Evolutionary conservation across 2,329 filamentous ascomycete species (phyloP).

Genomic region (Alternaria conjuncta): DNA sequence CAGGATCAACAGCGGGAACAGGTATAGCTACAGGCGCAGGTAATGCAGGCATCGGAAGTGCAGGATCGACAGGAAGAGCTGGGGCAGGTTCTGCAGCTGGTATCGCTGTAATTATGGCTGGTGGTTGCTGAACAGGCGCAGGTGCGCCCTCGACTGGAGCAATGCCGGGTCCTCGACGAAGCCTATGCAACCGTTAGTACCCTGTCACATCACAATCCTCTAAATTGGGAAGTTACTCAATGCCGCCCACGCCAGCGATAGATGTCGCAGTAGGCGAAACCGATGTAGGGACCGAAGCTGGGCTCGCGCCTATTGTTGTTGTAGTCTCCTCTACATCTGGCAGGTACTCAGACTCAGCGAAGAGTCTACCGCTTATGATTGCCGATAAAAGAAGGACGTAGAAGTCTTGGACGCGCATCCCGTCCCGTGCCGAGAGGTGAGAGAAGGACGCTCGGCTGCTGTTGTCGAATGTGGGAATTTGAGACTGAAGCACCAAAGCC

Average conservation of each 20-base stretch:
- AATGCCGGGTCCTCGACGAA: slow-evolving; percentile 18
- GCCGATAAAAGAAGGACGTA: background rate
- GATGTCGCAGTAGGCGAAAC: background rate
- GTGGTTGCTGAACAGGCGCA: slow-evolving; percentile 5
- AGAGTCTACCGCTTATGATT: background rate
- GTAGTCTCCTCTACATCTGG: background rate
- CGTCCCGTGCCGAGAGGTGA: background rate
- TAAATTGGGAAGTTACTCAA: background rate
- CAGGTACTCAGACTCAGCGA: background rate
- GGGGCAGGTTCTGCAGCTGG: slow-evolving; percentile 1
- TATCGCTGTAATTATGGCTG: background rate
- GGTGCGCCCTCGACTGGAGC: background rate
- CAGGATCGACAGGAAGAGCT: background rate
- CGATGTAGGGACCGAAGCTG: slow-evolving; percentile 7
- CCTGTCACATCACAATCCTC: background rate
- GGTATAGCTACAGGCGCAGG: background rate
- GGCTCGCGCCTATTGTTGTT: slow-evolving; percentile 1
- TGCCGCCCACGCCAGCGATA: background rate
- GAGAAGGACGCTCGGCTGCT: background rate
- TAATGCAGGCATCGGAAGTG: background rate
- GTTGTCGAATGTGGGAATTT: background rate
- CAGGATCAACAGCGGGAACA: background rate
- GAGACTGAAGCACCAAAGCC: background rate
- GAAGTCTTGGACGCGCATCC: background rate
- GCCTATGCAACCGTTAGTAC: slow-evolving; percentile 12